Evolutionary conservation across 352 stramenopile species (phyloP).

Genomic region (Aphanomyces cochlioides): DNA sequence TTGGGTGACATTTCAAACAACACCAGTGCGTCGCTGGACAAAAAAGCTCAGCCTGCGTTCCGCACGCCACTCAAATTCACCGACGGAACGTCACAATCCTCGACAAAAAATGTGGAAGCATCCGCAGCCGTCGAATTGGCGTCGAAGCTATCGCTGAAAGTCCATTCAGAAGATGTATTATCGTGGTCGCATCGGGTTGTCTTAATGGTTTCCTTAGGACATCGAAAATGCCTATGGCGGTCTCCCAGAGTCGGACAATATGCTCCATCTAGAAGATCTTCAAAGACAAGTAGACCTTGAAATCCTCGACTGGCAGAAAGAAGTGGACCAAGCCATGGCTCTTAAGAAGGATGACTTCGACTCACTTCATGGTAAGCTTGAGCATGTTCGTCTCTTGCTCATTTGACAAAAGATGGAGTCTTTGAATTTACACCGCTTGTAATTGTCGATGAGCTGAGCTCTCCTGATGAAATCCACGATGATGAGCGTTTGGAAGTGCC

Average conservation of each 20-base stretch:
- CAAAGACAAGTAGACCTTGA: constrained; percentile 27
- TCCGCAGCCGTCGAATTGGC: too few relatives aligned
- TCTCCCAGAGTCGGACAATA: constrained; percentile 40
- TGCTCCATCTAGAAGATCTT: constrained; percentile 44
- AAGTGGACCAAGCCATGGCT: constrained; percentile 34
- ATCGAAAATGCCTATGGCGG: constrained; percentile 73
- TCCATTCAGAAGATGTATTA: constrained; percentile 9
- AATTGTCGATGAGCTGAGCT: constrained; percentile 18
- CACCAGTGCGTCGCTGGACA: background rate
- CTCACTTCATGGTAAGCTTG: too few relatives aligned
- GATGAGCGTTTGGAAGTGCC: constrained; percentile 29
- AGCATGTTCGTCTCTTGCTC: too few relatives aligned
- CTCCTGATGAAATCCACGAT: constrained; percentile 9
- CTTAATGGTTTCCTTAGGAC: constrained; percentile 37
- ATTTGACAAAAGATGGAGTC: too few relatives aligned
- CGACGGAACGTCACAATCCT: background rate
- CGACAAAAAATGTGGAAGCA: too few relatives aligned
- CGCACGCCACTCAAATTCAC: background rate
- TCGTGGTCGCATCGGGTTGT: background rate
- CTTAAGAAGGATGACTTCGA: constrained; percentile 32
- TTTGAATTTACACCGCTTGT: background rate
- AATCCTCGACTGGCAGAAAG: constrained; percentile 37
- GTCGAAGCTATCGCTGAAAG: background rate
- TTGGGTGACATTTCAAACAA: constrained; percentile 31
- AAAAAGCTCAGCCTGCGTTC: background rate